phyloP scores from a whole-genome alignment of 2,329 filamentous ascomycete species.

The Davidsoniella australis region DNA sequence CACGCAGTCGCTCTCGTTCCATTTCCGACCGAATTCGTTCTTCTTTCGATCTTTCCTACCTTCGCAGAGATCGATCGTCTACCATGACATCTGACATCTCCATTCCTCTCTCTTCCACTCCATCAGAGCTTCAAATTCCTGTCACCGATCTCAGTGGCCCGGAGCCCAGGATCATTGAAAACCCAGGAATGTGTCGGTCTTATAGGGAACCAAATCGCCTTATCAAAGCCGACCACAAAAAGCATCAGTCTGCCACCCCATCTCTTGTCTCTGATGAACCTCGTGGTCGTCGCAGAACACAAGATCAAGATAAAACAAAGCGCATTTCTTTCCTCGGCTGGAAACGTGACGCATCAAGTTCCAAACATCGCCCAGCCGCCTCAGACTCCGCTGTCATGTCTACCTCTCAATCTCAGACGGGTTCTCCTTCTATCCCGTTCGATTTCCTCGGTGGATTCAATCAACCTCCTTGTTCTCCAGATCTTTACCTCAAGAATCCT shows the following conservation, averaged over 20 bases:
- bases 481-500: background rate
- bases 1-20: conserved; percentile 9
- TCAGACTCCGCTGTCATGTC: background rate
- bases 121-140: conserved; percentile 8
- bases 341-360: conserved; percentile 7
- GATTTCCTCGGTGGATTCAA: conserved; percentile 1
- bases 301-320: conserved; percentile 7
- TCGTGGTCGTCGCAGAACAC: conserved; percentile 2
- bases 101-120: conserved; percentile 5
- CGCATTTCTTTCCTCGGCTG: conserved; percentile 9
- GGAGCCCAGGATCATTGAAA: conserved; percentile 10
- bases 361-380: background rate
- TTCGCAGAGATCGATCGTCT: conserved; percentile 1
- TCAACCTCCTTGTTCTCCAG: background rate
- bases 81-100: conserved; percentile 6
- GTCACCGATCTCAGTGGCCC: conserved; percentile 11
- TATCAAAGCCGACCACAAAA: conserved; percentile 1
- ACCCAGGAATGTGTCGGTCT: conserved; percentile 8
- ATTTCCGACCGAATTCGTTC: conserved; percentile 10
- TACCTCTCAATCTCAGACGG: background rate
- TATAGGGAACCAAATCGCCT: conserved; percentile 6
- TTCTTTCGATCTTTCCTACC: conserved; percentile 7
- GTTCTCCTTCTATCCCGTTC: background rate
- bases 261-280: conserved; percentile 8
- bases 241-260: background rate